phyloP scores from a whole-genome alignment of 2,329 filamentous ascomycete genomes.

The Fusarium sarcochroum region DNA sequence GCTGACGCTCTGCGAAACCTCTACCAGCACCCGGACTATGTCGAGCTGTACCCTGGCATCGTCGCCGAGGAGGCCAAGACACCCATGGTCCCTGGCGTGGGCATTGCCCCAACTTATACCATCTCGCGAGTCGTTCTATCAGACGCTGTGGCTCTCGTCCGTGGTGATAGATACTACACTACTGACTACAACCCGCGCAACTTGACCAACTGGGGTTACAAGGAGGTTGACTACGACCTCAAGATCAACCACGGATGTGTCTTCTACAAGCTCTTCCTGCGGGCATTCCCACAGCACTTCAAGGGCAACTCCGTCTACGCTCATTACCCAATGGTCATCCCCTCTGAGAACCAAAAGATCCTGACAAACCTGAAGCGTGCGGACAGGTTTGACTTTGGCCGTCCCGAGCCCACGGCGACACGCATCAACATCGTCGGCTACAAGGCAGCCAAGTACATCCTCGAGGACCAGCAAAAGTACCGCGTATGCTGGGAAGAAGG shows the following conservation, averaged over 20 bases:
- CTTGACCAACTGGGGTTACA: slow-evolving; percentile 88
- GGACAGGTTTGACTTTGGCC: slow-evolving; percentile 77
- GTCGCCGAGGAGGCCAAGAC: slow-evolving; percentile 82
- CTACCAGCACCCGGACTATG: slow-evolving; percentile 83
- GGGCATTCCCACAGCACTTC: slow-evolving; percentile 86
- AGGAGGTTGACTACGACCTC: slow-evolving; percentile 79
- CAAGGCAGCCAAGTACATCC: slow-evolving; percentile 71
- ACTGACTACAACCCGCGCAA: slow-evolving; percentile 80
- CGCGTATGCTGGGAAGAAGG: slow-evolving; percentile 75
- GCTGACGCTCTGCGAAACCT: slow-evolving; percentile 75
- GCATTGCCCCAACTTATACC: slow-evolving; percentile 82
- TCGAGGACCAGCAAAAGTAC: slow-evolving; percentile 74
- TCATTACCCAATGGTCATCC: slow-evolving; percentile 81
- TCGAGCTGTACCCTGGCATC: slow-evolving; percentile 85
- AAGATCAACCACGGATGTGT: slow-evolving; percentile 84
- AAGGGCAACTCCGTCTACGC: slow-evolving; percentile 83
- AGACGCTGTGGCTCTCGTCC: slow-evolving; percentile 83
- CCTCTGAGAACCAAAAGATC: slow-evolving; percentile 79
- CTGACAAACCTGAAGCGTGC: slow-evolving; percentile 76
- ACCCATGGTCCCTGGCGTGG: slow-evolving; percentile 80
- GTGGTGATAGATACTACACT: slow-evolving; percentile 85
- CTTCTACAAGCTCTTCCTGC: slow-evolving; percentile 86
- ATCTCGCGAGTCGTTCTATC: slow-evolving; percentile 83
- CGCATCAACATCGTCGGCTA: slow-evolving; percentile 72
- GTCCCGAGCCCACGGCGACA: slow-evolving; percentile 66